phyloP scores from a whole-genome alignment of 768 basidiomycete species.

The Russula compacta region DNA sequence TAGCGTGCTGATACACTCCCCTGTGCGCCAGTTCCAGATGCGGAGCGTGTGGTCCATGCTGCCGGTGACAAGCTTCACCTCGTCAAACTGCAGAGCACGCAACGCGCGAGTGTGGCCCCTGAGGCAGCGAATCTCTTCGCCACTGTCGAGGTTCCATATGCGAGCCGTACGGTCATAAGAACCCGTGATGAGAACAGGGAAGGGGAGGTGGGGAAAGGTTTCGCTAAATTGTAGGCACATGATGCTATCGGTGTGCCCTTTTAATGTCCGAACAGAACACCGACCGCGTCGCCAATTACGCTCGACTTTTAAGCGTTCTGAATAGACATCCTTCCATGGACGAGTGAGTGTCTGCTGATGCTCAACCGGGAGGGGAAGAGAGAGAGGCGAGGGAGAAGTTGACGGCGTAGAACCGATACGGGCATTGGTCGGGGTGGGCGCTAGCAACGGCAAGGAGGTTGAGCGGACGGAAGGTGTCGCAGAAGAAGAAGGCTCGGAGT shows the following conservation, averaged over 20 bases:
- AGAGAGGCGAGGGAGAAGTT: constrained; percentile 10
- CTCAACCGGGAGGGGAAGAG: constrained; percentile 4
- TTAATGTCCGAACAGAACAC: constrained; percentile 73
- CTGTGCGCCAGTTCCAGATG: constrained; percentile 93
- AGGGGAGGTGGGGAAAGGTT: constrained; percentile 68
- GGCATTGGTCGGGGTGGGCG: constrained; percentile 1
- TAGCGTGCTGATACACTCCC: constrained; percentile 78
- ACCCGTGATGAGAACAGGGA: constrained; percentile 94
- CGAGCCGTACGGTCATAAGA: constrained; percentile 93
- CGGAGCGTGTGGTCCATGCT: constrained; percentile 94
- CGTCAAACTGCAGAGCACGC: constrained; percentile 90
- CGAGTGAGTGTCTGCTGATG: constrained; percentile 45
- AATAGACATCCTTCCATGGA: constrained; percentile 98
- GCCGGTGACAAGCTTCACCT: constrained; percentile 88
- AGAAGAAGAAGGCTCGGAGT: constrained; percentile 4
- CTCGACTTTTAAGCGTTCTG: constrained; percentile 92
- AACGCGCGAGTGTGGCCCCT: constrained; percentile 90
- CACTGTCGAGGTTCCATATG: constrained; percentile 96
- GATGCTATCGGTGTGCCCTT: constrained; percentile 91
- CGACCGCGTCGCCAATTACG: constrained; percentile 96
- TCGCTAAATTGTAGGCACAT: constrained; percentile 97
- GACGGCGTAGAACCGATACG: not conserved
- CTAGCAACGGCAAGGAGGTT: not conserved
- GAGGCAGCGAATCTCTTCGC: constrained; percentile 71
- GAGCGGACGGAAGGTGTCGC: not conserved